Base-by-base conservation (phyloP, 2,329 filamentous ascomycete species). In the Fusarium concolor region DNA sequence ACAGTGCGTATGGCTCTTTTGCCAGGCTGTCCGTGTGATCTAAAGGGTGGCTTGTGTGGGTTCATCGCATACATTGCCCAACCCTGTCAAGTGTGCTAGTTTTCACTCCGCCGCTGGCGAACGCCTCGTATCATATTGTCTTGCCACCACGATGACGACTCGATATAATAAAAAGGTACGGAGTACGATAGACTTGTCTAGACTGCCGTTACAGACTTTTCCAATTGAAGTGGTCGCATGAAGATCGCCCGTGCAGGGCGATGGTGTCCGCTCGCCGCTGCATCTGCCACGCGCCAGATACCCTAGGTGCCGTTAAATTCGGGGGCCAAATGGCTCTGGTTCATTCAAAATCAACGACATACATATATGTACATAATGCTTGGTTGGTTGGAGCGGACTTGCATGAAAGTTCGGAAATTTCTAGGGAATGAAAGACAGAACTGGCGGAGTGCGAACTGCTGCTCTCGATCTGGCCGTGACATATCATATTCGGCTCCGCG, bases 161-260 rank as follows among this genome's bases (percentile, higher is more conserved):
- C 39, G 35, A 44, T 31, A 41, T 29, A 18, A 47, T 33, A 22
- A 50, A 43, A 37, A 44, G 38, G 39, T 35, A 54, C 56, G n/a
- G 14, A 15, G 20, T 20, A 56, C 26, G 28, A 45, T 35, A 12
- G 24, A 56, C 31, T 29, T 44, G 50, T 26, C 37, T 50, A 52
- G 28, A 53, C 37, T 50, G 31, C 44, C 54, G 17, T 45, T 41
- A 14, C 31, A 31, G 3, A 14, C 14, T 45, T 22, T 22, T 64
- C 43, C 51, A 67, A 67, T 39, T 64, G 64, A 67, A 67, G 47
- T 64, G 64, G 57, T 58, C 64, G 64, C 65, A 64, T 67, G 31
- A 54, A 52, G 65, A 67, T 67, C 65, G 55, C 37, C 58, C 39
- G 39, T 68, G 65, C 65, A 68, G 65, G 44, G 45, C 33, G 29